Conservation (phyloP, 495 filamentous ascomycete genomes). For the Recurvomyces mirabilis region DNA sequence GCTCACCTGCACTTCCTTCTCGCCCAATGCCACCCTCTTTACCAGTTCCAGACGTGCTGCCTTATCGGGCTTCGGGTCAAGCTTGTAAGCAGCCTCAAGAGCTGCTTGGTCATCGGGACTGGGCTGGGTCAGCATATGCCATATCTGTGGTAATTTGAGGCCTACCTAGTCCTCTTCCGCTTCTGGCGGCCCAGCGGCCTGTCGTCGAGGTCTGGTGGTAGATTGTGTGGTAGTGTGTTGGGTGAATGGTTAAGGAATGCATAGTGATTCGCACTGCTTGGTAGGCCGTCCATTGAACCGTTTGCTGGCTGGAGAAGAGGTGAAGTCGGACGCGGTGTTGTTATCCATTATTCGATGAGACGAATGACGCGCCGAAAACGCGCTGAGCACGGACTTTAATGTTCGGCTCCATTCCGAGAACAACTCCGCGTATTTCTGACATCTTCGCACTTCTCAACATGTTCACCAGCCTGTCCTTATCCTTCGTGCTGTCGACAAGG, state of each 20-base stretch:
- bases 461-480: too few relatives aligned
- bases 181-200: slow-evolving; percentile 53
- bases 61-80: slow-evolving; percentile 89
- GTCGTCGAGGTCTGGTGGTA: slow-evolving; percentile 56
- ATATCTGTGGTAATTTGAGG: background rate
- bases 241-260: slow-evolving; percentile 62
- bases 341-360: too few relatives aligned
- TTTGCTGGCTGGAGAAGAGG: too few relatives aligned
- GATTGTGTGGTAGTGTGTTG: slow-evolving; percentile 49
- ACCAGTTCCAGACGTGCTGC: slow-evolving; percentile 72
- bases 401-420: too few relatives aligned
- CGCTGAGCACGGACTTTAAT: too few relatives aligned
- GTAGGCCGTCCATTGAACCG: slow-evolving; percentile 1
- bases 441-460: too few relatives aligned
- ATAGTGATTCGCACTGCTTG: slow-evolving; percentile 1
- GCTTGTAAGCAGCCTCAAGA: slow-evolving; percentile 76
- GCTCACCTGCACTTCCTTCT: slow-evolving; percentile 95
- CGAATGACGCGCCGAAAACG: too few relatives aligned
- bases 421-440: too few relatives aligned
- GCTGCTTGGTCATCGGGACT: slow-evolving; percentile 83
- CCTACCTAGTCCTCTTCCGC: slow-evolving; percentile 49
- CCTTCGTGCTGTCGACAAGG: too few relatives aligned
- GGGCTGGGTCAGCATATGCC: slow-evolving; percentile 9
- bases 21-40: slow-evolving; percentile 73
- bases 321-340: too few relatives aligned